phyloP scores from a whole-genome alignment of 805 yeast genomes.

The Naumovozyma baii region DNA sequence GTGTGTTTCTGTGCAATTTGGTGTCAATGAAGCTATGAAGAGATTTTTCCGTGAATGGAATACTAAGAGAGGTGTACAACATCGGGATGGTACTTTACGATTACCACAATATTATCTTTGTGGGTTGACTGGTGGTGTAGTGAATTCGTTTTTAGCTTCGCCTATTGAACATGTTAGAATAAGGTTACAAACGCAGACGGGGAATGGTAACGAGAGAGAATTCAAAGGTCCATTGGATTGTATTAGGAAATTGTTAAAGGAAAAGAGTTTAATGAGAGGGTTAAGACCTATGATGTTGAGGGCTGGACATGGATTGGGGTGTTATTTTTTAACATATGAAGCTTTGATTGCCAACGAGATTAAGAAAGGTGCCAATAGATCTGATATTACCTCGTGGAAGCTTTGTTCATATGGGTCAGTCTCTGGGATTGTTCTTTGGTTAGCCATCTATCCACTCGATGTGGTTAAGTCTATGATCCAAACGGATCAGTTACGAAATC shows the following conservation, averaged over 20 bases:
- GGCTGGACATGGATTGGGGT: conserved; percentile 82
- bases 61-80: conserved; percentile 5
- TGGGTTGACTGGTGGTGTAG: conserved; percentile 88
- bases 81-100: conserved; percentile 31
- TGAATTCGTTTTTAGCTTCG: conserved; percentile 79
- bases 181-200: conserved; percentile 71
- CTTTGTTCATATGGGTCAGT: conserved; percentile 81
- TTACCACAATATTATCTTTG: conserved; percentile 64
- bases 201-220: conserved; percentile 36
- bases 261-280: conserved; percentile 68
- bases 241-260: conserved; percentile 40
- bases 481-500: conserved; percentile 52
- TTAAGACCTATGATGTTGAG: conserved; percentile 71
- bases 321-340: conserved; percentile 84
- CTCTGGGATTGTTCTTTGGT: conserved; percentile 87
- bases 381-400: conserved; percentile 80
- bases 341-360: conserved; percentile 57
- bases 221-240: conserved; percentile 46
- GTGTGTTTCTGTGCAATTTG: conserved; percentile 92
- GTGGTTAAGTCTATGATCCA: conserved; percentile 86
- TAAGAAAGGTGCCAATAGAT: conserved; percentile 39
- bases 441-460: conserved; percentile 76
- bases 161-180: conserved; percentile 96
- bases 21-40: conserved; percentile 91
- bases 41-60: conserved; percentile 47